Evolutionary conservation across 495 filamentous ascomycete genomes (phyloP), one percentile per base, ranked within the genome.

Genomic region (Aspergillus affinis): DNA sequence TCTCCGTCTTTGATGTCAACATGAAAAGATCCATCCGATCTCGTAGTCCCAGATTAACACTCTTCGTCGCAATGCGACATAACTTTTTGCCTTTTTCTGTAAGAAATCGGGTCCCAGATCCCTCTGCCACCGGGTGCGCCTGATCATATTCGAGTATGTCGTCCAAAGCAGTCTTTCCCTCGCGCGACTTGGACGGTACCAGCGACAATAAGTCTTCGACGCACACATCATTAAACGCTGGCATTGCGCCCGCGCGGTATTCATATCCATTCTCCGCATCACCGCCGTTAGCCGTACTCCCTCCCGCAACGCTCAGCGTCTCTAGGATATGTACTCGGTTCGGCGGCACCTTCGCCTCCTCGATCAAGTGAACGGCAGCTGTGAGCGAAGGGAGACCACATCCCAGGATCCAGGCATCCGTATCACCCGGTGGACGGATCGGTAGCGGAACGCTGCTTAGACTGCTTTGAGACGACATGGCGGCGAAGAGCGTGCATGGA

Each of bases 281-380:
- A 8, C 74, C 77, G 12, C 60, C 54, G 18, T 68, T 74, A 8
- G 71, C 66, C 48, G 76, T 70, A 3, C 69, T 71, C 7, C 74
- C 72, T 9, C 75, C 74, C 5, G 70, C 57, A 6, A 66, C 36
- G 4, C 59, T 55, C 18, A 65, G 58, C 7, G 68, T 67, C 54
- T 79, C 77, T 6, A 81, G 58, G 61, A 81, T 75, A 58, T 79
- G 77, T 45, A 80, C 72, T 23, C 72, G 70, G 13, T 63, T 63
- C 0, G 71, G 61, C 0, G 77, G 74, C 2, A 81, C 67, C 2
- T 75, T 67, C n/a, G 75, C 74, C 68, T 79, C 77, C 32, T 72
- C 65, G 57, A 79, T 69, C 51, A 80, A 69, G 56, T 77, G 69
- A 10, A 73, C 71, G 10, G 78, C 77, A 0, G 77, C 68, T 6